Evolutionary conservation across 331 rosid genomes (phyloP).

Genomic region (Prunus yedoensis): DNA sequence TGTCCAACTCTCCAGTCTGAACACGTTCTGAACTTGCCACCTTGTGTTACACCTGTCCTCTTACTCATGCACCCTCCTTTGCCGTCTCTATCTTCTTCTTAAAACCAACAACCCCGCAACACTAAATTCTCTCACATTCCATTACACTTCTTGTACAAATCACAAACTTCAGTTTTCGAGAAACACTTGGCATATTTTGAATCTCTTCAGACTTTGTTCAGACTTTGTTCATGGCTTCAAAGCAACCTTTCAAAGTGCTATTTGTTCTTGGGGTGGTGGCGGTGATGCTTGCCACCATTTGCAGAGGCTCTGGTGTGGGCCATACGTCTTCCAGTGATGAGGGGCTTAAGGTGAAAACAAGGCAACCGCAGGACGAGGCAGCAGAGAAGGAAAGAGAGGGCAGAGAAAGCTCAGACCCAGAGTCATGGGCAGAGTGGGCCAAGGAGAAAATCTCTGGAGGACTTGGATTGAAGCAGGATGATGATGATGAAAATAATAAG

Average conservation of each 20-base stretch:
- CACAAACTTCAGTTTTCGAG: background rate
- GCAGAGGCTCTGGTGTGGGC: conserved; percentile 32
- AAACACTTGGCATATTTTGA: background rate
- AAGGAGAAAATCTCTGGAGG: conserved; percentile 65
- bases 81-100: background rate
- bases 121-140: background rate
- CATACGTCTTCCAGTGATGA: conserved; percentile 33
- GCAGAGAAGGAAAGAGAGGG: conserved; percentile 43
- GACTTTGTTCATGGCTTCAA: conserved; percentile 16
- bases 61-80: too few species aligned
- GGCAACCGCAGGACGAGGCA: conserved; percentile 26
- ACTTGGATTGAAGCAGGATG: conserved; percentile 47
- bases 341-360: conserved; percentile 25
- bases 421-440: conserved; percentile 75
- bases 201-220: background rate
- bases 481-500: conserved; percentile 6
- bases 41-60: conserved; percentile 17
- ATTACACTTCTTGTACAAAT: background rate
- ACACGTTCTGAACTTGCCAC: background rate
- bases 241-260: background rate
- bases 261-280: conserved; percentile 14
- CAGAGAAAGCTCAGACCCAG: conserved; percentile 54
- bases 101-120: background rate
- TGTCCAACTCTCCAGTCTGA: background rate
- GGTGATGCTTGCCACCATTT: conserved; percentile 19